Evolutionary conservation across 495 filamentous ascomycete species (phyloP).

Genomic region (Durotheca rogersii): DNA sequence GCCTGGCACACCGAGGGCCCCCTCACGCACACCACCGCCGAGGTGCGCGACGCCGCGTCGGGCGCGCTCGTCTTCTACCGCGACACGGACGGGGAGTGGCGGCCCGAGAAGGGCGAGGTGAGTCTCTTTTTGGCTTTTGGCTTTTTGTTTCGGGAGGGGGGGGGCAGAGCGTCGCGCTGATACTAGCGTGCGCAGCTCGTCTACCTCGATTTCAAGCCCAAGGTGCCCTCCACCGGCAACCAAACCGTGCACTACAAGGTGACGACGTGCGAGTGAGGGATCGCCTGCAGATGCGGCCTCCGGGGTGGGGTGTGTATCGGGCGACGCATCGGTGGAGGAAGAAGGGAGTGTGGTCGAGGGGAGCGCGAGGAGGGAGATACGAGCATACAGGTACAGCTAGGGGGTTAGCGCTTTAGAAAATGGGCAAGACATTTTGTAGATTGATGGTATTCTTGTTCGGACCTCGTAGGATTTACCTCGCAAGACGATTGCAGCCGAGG

Average conservation of each 20-base stretch:
- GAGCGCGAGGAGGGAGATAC: no score
- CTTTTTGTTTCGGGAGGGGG: not conserved
- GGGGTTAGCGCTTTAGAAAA: no score
- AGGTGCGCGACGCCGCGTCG: slow-evolving; percentile 41
- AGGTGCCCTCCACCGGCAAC: slow-evolving; percentile 41
- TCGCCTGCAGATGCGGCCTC: no score
- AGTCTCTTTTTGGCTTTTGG: slow-evolving; percentile 1
- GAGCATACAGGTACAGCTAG: no score
- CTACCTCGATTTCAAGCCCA: slow-evolving; percentile 46
- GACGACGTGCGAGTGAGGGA: slow-evolving; percentile 38
- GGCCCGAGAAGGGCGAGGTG: slow-evolving; percentile 35
- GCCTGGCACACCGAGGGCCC: slow-evolving; percentile 41
- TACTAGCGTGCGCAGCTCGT: slow-evolving; percentile 30
- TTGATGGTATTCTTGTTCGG: no score
- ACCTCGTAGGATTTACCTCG: no score
- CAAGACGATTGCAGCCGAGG: no score
- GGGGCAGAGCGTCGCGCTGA: not conserved
- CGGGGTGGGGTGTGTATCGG: no score
- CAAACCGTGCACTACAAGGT: slow-evolving; percentile 42
- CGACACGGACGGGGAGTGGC: slow-evolving; percentile 46
- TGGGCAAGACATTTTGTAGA: no score
- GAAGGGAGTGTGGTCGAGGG: no score
- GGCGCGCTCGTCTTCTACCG: slow-evolving; percentile 42
- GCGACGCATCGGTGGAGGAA: no score
- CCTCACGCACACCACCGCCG: slow-evolving; percentile 42